Evolutionary conservation across 768 basidiomycete genomes (phyloP), one percentile per base, ranked within the genome.

Genomic region (Pisolithus marmoratus): DNA sequence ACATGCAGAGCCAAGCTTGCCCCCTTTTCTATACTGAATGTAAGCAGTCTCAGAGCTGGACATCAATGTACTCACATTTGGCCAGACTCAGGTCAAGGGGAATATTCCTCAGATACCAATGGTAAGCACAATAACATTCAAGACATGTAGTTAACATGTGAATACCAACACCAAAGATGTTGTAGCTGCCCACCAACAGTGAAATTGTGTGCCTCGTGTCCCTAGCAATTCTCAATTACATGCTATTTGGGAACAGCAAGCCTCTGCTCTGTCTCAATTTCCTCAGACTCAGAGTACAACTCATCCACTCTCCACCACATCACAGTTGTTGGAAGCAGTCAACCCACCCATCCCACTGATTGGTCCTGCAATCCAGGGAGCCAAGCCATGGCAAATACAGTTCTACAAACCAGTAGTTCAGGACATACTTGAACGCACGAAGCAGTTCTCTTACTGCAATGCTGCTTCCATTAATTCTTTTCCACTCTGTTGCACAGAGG

Each of bases 361-460:
- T 29, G 27, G 27, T 29, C 27, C 27, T 29, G 27, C 27, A 29
- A 3, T 29, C 27, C 27, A 29, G 27, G 27, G 38, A 2, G 8
- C 36, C 3, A 48, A 56, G 15, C 55, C 34, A 0, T 56, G 43
- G 43, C 47, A 56, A 6, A 47, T 56, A 6, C 52, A 54, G n/a
- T 48, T 34, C 9, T 54, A 57, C 9, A 24, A 49, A 14, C 46
- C 22, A 0, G 15, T 27, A 1, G 40, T 29, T n/a, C 40, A 5
- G 8, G 38, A 54, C n/a, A 40, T 54, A 2, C 49, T 54, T 9
- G 38, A 54, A 22, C 17, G 38, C 2, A 40, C 45, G 1, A 54
- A 54, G 20, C 48, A 49, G 12, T 46, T 54, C 27, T 49, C 48
- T 9, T 37, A 46, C 7, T 49, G 48, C 11, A 29, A 55, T 6